These are phyloP conservation scores for Hyparrhenia diplandra DNA, from an alignment of 176 grass and related monocot genomes.

Conservation along the genomic window DNA sequence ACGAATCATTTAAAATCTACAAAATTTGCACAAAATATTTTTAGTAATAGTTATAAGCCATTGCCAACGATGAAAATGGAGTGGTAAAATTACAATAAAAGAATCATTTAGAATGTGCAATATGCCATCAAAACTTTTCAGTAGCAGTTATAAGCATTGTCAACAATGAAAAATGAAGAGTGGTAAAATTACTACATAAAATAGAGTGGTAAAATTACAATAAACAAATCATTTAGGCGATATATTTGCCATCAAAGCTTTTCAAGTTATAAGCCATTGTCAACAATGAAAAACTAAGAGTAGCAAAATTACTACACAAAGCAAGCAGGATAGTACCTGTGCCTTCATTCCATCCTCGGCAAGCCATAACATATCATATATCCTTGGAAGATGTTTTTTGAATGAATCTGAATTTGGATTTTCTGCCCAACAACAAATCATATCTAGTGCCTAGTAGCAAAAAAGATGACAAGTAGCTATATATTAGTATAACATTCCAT, in stretches of 20 bases:
- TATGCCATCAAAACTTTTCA: background rate
- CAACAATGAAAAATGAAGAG: background rate
- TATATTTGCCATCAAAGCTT: background rate
- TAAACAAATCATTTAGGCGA: background rate
- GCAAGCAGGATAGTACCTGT: constrained; percentile 32
- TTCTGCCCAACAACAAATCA: constrained; percentile 82
- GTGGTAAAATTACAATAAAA: background rate
- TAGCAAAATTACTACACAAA: background rate
- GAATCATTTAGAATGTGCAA: background rate
- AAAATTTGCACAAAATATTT: background rate
- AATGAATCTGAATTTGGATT: constrained; percentile 82
- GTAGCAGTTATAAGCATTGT: background rate
- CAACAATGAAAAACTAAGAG: background rate
- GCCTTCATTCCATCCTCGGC: constrained; percentile 91
- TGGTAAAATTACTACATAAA: too few species aligned
- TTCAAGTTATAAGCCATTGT: background rate
- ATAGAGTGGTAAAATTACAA: too few species aligned
- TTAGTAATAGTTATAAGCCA: background rate
- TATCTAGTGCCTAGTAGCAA: constrained; percentile 54
- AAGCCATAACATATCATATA: constrained; percentile 72
- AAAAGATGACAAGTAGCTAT: background rate
- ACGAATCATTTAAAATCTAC: background rate
- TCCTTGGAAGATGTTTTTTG: constrained; percentile 64
- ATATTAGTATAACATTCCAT: background rate
- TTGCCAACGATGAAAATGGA: background rate